These are phyloP conservation scores for Climacium dendroides DNA, from an alignment of 225 moss, liverwort and hornwort species.

Conservation along the genomic window DNA sequence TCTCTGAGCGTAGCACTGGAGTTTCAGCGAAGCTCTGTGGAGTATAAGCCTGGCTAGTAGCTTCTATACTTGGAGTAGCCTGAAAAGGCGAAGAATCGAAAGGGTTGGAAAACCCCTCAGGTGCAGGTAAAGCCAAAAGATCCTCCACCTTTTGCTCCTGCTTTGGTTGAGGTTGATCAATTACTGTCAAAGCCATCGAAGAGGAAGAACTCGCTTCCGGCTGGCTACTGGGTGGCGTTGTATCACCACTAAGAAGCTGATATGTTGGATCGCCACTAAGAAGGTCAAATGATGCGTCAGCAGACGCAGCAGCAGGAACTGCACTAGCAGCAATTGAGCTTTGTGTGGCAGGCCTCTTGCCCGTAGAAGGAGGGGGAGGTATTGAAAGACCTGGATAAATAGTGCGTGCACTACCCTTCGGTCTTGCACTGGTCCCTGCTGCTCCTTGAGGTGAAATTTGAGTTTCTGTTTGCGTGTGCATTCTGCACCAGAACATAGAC, in stretches of 20 bases:
- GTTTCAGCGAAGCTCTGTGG: conserved; percentile 4
- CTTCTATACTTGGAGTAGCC: conserved; percentile 27
- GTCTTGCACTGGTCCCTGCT: neutral
- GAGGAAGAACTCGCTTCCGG: conserved; percentile 21
- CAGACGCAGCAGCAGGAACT: conserved; percentile 23
- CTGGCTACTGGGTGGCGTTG: conserved; percentile 1
- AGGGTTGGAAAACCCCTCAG: conserved; percentile 45
- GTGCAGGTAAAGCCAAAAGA: conserved; percentile 27
- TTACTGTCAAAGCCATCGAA: conserved; percentile 11
- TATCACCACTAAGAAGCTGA: conserved; percentile 77
- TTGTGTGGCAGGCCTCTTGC: conserved; percentile 17
- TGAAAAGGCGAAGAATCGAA: conserved; percentile 71
- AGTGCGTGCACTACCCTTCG: conserved; percentile 20
- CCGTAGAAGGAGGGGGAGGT: conserved; percentile 45
- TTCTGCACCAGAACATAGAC: neutral
- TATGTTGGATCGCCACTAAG: conserved; percentile 54
- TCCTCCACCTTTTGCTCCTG: conserved; percentile 5
- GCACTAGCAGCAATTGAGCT: conserved; percentile 2
- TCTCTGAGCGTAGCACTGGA: neutral
- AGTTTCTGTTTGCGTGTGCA: neutral
- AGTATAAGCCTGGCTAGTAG: neutral
- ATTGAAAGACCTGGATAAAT: conserved; percentile 24
- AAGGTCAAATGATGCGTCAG: conserved; percentile 60
- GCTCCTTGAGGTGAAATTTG: conserved; percentile 2
- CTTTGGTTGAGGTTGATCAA: conserved; percentile 16